Conservation (phyloP, 1,284 basidiomycete genomes). For the Fomitopsis pinicola region DNA sequence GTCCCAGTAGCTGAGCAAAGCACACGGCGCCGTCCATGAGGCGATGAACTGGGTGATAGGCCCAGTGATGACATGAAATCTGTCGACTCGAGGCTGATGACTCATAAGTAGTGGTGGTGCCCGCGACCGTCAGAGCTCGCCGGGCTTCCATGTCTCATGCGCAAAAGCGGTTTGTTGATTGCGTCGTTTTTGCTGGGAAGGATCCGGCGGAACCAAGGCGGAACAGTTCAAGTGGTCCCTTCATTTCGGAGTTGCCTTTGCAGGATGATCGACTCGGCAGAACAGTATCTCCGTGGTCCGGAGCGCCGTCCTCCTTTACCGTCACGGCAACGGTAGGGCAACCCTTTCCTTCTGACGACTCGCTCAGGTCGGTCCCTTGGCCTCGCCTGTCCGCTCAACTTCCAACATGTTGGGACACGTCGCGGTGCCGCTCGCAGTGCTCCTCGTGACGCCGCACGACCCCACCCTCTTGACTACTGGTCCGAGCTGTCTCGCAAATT, state of each 20-base stretch:
- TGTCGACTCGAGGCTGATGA: not conserved
- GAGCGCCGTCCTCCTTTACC: not conserved
- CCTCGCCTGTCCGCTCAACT: not conserved
- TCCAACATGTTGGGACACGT: slow-evolving; percentile 12
- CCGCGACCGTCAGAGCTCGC: too few species aligned
- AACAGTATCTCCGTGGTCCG: not conserved
- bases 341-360: not conserved
- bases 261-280: not conserved
- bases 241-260: not conserved
- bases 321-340: not conserved
- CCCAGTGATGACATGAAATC: not conserved
- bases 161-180: too few species aligned
- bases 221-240: not conserved
- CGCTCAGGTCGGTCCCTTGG: not conserved
- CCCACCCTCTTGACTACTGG: slow-evolving; percentile 13
- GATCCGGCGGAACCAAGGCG: too few species aligned
- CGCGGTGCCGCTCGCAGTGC: slow-evolving; percentile 15
- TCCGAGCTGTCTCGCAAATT: slow-evolving; percentile 41
- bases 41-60: not conserved
- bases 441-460: slow-evolving; percentile 22
- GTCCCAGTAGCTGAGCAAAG: not conserved
- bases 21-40: not conserved
- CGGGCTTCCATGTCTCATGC: too few species aligned
- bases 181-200: too few species aligned
- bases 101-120: not conserved